Evolutionary conservation across 1,139 yeast species (phyloP), one percentile per base, ranked within the genome.

Genomic region (Blastobotrys aristatus): DNA sequence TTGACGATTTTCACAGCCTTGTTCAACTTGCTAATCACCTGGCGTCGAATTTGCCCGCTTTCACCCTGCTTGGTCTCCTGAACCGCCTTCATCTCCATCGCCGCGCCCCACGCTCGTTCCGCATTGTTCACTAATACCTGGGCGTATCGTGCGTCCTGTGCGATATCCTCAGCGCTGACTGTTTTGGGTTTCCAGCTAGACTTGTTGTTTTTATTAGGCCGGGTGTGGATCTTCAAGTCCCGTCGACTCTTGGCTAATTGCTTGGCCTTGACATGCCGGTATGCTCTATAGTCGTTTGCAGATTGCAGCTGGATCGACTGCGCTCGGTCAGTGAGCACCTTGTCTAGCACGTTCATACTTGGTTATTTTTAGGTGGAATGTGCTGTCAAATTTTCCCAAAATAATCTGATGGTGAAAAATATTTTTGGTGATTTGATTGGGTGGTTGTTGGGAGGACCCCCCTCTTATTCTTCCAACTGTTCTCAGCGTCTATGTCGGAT

Each of bases 31-130:
- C 90, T 77, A 13, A 74, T 62, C 60, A 85, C 71, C 51, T 84
- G 76, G 50, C 73, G 76, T 44, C 71, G 70, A 62, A 57, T 57
- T 13, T 14, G 21, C 5, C 45, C 40, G 30, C 53, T 46, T 10
- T 56, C 52, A 4, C 72, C 76, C 31, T 43, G 37, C 41, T 77
- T 76, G 47, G 80, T 74, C 54, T 82, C 89, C 56, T 80, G 65
- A 47, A 74, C 65, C 20, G 75, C 70, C 53, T 77, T 79, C 49
- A 81, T 73, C 63, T 84, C 90, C 64, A 79, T 73, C 0, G 90
- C 84, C 57, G 76, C 79, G 33, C 87, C 72, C 62, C 82, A 69
- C 54, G 84, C 83, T 57, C 92, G 73, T 63, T 87, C 95, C 0
- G 84, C 80, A 10, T 75, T 72, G 22, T 75, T 67, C 29, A 84